These are phyloP conservation scores for Ramaria rubella DNA, from an alignment of 768 basidiomycete genomes.

Conservation along the genomic window DNA sequence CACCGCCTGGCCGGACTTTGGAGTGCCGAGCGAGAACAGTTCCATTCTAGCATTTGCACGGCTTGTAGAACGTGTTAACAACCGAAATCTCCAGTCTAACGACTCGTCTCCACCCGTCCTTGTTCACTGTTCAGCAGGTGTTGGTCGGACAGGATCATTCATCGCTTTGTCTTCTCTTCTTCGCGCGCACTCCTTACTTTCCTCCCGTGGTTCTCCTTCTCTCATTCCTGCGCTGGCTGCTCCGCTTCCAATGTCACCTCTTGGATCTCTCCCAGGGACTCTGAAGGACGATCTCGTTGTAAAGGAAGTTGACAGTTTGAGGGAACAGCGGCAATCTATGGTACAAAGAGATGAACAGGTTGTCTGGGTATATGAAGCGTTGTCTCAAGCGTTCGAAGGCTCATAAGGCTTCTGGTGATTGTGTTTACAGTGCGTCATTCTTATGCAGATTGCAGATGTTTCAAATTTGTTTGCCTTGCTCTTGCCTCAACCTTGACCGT, in stretches of 20 bases:
- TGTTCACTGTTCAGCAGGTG: constrained; percentile 80
- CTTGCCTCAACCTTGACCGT: no score
- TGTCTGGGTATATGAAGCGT: constrained; percentile 55
- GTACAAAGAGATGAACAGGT: constrained; percentile 68
- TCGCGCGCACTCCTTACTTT: constrained; percentile 46
- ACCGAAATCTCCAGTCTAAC: constrained; percentile 17
- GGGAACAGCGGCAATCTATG: constrained; percentile 81
- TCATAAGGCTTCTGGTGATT: not conserved
- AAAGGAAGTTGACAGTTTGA: constrained; percentile 67
- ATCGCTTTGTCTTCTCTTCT: constrained; percentile 75
- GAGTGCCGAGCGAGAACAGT: constrained; percentile 63
- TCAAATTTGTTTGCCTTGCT: no score
- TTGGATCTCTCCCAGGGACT: constrained; percentile 49
- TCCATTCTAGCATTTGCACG: constrained; percentile 52
- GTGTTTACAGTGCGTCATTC: no score
- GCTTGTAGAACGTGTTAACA: constrained; percentile 60
- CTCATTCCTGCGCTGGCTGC: constrained; percentile 28
- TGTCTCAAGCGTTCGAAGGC: constrained; percentile 23
- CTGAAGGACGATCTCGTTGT: constrained; percentile 51
- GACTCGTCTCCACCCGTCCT: constrained; percentile 66
- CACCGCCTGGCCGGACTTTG: constrained; percentile 78
- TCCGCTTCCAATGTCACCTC: constrained; percentile 33
- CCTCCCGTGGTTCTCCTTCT: constrained; percentile 24
- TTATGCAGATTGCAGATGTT: not conserved
- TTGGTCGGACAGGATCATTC: constrained; percentile 84